phyloP scores from a whole-genome alignment of 176 grass and related monocot species.

The Saccharum spontaneum region DNA sequence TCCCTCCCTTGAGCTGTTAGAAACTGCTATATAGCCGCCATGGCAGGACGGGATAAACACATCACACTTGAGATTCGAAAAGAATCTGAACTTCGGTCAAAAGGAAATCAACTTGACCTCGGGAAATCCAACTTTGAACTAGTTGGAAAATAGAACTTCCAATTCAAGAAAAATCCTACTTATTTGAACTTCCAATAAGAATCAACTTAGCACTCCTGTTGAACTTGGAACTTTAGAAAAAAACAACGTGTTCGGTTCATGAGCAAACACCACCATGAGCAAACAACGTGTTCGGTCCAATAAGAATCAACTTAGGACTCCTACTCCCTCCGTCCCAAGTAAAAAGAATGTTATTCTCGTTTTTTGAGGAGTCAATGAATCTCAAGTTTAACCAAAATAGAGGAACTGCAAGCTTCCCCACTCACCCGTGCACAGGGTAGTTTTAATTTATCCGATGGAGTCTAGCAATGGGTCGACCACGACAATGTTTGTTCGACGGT shows the following conservation, averaged over 20 bases:
- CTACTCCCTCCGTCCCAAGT: too few relatives aligned
- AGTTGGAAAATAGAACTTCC: neutral
- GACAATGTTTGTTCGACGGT: too few relatives aligned
- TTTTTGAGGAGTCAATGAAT: too few relatives aligned
- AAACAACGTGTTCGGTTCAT: neutral
- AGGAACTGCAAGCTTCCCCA: too few relatives aligned
- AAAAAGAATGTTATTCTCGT: too few relatives aligned
- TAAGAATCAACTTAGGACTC: too few relatives aligned
- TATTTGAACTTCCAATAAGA: neutral
- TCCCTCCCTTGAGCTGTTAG: constrained; percentile 61
- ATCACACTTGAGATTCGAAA: neutral
- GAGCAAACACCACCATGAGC: neutral
- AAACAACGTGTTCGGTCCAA: too few relatives aligned
- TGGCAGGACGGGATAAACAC: neutral
- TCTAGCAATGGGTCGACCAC: too few relatives aligned
- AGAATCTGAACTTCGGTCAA: neutral
- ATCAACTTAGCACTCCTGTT: neutral
- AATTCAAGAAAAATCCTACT: neutral
- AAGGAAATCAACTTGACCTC: neutral
- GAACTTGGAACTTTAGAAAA: neutral
- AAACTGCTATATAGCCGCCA: neutral
- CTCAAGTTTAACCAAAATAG: too few relatives aligned
- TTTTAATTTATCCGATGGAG: too few relatives aligned
- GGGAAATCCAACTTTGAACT: neutral
- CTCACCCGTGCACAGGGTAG: too few relatives aligned